These are phyloP conservation scores for Monilinia fructigena DNA, from an alignment of 2,329 filamentous ascomycete species.

Conservation along the genomic window DNA sequence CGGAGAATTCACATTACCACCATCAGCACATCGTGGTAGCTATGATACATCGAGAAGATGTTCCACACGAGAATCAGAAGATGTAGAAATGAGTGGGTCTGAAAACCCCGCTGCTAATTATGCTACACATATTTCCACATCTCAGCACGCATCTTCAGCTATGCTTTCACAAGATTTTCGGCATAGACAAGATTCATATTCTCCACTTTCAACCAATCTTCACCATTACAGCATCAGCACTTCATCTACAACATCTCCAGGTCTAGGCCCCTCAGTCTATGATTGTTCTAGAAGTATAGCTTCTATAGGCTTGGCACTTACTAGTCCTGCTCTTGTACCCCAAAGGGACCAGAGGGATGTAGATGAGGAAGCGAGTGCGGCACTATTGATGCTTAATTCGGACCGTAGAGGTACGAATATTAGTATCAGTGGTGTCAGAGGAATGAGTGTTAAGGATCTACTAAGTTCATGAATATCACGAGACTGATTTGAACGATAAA, in stretches of 20 bases:
- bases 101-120: conserved; percentile 51
- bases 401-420: conserved; percentile 53
- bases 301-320: conserved; percentile 51
- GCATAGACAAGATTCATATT: conserved; percentile 53
- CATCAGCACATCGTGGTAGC: conserved; percentile 30
- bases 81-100: conserved; percentile 62
- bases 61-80: conserved; percentile 42
- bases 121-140: conserved; percentile 37
- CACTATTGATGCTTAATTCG: conserved; percentile 81
- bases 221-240: conserved; percentile 51
- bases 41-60: conserved; percentile 43
- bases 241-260: conserved; percentile 55
- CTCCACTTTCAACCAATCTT: conserved; percentile 49
- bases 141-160: conserved; percentile 51
- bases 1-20: conserved; percentile 31
- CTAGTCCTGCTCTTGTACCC: conserved; percentile 57
- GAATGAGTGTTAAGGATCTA: conserved; percentile 56
- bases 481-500: background rate
- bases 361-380: conserved; percentile 69
- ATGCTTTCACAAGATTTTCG: conserved; percentile 48
- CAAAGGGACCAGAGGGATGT: conserved; percentile 58
- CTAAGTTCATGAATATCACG: conserved; percentile 46
- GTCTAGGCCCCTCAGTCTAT: conserved; percentile 53
- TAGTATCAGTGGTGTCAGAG: conserved; percentile 41
- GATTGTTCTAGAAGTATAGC: conserved; percentile 44